Evolutionary conservation across 2,329 filamentous ascomycete species (phyloP).

Genomic region (Fusarium graminum): DNA sequence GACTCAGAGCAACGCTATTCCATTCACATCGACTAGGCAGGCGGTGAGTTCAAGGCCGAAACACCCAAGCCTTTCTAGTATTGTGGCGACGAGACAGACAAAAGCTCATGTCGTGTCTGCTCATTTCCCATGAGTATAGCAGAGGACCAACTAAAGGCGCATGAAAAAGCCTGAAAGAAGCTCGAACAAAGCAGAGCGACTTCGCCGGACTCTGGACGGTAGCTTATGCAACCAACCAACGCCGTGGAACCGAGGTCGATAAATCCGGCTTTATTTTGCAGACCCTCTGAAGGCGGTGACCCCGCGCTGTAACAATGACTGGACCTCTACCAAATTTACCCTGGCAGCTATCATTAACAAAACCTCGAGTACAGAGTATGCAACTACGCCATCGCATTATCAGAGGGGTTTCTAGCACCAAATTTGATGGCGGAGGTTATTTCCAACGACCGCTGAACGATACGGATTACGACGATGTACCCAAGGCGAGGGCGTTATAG

Average conservation of each 20-base stretch:
- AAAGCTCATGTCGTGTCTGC: slow-evolving; percentile 11
- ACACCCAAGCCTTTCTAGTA: slow-evolving; percentile 23
- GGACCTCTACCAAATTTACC: slow-evolving; percentile 22
- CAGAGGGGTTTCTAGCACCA: not conserved
- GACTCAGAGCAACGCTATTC: slow-evolving; percentile 27
- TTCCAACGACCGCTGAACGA: not conserved
- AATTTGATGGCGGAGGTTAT: not conserved
- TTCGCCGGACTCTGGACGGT: slow-evolving; percentile 23
- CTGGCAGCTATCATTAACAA: slow-evolving; percentile 23
- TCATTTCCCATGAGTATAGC: slow-evolving; percentile 15
- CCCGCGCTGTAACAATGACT: slow-evolving; percentile 46
- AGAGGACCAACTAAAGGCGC: slow-evolving; percentile 19
- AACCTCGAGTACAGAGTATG: slow-evolving; percentile 7
- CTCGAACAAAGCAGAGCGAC: slow-evolving; percentile 27
- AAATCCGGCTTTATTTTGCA: slow-evolving; percentile 50
- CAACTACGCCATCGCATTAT: slow-evolving; percentile 1
- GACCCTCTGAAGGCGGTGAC: slow-evolving; percentile 49
- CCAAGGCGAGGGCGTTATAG: not conserved
- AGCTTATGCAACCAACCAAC: slow-evolving; percentile 32
- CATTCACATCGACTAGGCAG: slow-evolving; percentile 35
- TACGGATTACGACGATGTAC: not conserved
- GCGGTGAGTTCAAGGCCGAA: slow-evolving; percentile 37
- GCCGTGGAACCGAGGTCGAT: slow-evolving; percentile 42
- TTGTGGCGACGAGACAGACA: slow-evolving; percentile 13
- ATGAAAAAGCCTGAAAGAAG: slow-evolving; percentile 10